These are phyloP conservation scores for Backusella psychrophila DNA, from an alignment of 192 early-diverging fungal genomes.

Conservation along the genomic window DNA sequence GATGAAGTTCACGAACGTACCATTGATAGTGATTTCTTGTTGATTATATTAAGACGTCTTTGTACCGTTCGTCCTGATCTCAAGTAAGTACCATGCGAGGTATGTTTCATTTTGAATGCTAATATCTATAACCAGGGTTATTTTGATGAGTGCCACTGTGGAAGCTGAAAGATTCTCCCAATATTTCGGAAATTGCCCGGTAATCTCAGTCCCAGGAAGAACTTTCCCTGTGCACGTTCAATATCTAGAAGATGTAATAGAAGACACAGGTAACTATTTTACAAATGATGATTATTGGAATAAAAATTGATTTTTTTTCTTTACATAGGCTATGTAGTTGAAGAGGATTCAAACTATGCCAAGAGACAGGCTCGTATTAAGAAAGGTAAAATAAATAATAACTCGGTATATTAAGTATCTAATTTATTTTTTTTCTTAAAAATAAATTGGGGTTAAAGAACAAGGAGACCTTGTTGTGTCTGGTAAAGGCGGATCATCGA, in stretches of 20 bases:
- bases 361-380: conserved; percentile 21
- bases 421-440: background rate
- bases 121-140: conserved; percentile 27
- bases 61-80: conserved; percentile 47
- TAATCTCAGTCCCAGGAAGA: conserved; percentile 56
- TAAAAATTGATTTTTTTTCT: conserved; percentile 6
- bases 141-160: conserved; percentile 78
- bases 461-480: conserved; percentile 8
- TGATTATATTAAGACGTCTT: conserved; percentile 63
- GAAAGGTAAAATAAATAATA: conserved; percentile 1
- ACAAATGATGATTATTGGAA: background rate
- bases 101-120: background rate
- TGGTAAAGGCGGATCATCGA: conserved; percentile 43
- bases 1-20: conserved; percentile 82
- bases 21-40: conserved; percentile 74
- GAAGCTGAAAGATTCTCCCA: conserved; percentile 58
- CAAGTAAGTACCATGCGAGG: conserved; percentile 32
- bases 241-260: conserved; percentile 70
- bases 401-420: background rate
- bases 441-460: conserved; percentile 9
- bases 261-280: conserved; percentile 41
- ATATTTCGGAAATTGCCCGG: conserved; percentile 64
- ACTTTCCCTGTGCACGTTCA: conserved; percentile 58
- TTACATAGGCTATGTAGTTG: conserved; percentile 46
- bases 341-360: conserved; percentile 38